Evolutionary conservation across 352 stramenopile species (phyloP).

Genomic region (Pythium phragmiticola): DNA sequence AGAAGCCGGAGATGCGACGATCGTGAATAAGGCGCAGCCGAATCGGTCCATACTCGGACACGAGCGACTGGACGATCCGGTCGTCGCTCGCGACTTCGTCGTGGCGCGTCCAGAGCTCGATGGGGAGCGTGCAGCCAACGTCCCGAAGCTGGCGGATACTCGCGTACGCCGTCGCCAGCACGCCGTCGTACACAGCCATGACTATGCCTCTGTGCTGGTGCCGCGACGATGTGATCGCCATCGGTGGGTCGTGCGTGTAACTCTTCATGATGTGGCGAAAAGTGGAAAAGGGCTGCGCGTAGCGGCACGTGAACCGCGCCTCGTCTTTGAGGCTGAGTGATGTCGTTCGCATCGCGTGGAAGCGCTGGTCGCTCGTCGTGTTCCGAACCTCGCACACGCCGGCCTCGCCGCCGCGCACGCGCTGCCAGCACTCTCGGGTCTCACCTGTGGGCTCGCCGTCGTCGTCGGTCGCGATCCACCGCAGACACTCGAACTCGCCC

Average conservation of each 20-base stretch:
- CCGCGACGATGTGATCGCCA: conserved; percentile 13
- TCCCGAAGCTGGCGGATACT: conserved; percentile 29
- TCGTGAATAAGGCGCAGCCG: conserved; percentile 31
- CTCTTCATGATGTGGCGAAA: conserved; percentile 40
- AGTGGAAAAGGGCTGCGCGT: conserved; percentile 54
- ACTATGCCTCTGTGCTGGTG: conserved; percentile 25
- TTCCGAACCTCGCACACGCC: conserved; percentile 72
- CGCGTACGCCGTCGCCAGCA: conserved; percentile 28
- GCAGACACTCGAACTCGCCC: conserved; percentile 60
- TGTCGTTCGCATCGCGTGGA: conserved; percentile 68
- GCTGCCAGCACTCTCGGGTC: conserved; percentile 58
- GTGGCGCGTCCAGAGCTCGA: conserved; percentile 34
- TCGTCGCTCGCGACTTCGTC: conserved; percentile 27
- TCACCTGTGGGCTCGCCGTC: conserved; percentile 46
- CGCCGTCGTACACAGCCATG: conserved; percentile 36
- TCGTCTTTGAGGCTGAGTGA: conserved; percentile 64
- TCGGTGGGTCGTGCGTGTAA: conserved; percentile 63
- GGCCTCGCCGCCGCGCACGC: conserved; percentile 47
- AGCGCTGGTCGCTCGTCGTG: conserved; percentile 40
- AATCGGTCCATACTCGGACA: conserved; percentile 25
- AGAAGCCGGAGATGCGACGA: conserved; percentile 24
- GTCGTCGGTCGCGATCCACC: conserved; percentile 59
- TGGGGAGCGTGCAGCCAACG: conserved; percentile 27
- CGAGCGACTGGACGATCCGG: conserved; percentile 26
- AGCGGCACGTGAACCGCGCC: conserved; percentile 65